Base-by-base conservation (phyloP, 1,139 yeast species). In the Petasospora fabianii region DNA sequence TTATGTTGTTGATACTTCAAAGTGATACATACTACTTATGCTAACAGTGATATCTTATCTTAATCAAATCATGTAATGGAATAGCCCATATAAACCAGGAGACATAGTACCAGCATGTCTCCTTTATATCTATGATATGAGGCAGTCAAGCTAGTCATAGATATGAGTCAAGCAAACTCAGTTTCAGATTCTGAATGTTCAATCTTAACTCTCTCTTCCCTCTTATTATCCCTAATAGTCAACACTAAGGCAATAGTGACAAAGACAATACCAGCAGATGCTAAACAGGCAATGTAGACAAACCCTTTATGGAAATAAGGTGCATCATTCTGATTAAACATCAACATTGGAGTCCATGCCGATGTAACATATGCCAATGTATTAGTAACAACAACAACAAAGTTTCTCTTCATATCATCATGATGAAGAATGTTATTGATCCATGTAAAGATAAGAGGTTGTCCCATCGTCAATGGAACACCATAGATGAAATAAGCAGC, bases 391-490 rank as follows among this genome's bases (percentile, higher is more conserved):
- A 51, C 55, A 19, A 51, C 55, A 14, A 51, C 55, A 29, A 51
- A 51, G 30, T 49, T 51, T 45, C 55, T 45, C 44, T 51, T 51
- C 55, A 51, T 49, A 27, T 49, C 55, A 32, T 51, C 49, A 24
- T 42, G 57, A 18, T 61, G 59, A 14, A 75, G 51, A 28, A 70
- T 47, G 27, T 76, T 56, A 49, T 77, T 77, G 13, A 75, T 66
- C 82, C 81, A 77, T 2, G 78, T 61, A 42, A 71, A 75, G n/a
- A 76, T 72, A 49, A 71, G 49, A 28, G 74, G 69, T 50, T 65
- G 66, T n/a, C 71, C 64, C 63, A 66, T 62, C 1, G 69, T 46
- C 0, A 75, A 61, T 11, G 52, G 52, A 22, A 47, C 34, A 24
- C 36, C 41, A 6, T 36, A 34, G 33, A 43, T 35, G 31, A 43